Evolutionary conservation across 169 alveolate species (phyloP).

Genomic region (Plasmodium reichenowi): DNA sequence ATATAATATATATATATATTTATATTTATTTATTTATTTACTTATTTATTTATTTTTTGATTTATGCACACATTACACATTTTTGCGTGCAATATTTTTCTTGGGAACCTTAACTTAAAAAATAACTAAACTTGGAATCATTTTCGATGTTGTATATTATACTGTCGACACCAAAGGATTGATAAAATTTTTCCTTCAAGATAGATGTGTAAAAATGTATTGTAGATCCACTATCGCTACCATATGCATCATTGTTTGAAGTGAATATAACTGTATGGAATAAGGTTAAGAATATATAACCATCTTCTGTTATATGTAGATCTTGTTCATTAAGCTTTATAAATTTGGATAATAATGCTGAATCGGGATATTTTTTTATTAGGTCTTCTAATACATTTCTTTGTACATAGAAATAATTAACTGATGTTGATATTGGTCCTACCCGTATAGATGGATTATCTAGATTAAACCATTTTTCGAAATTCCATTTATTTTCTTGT

Average conservation of each 20-base stretch:
- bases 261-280: constrained; percentile 47
- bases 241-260: constrained; percentile 57
- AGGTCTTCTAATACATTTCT: constrained; percentile 16
- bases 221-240: constrained; percentile 35
- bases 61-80: background rate
- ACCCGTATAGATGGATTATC: constrained; percentile 42
- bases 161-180: constrained; percentile 27
- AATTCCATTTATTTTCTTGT: constrained; percentile 29
- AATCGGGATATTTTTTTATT: constrained; percentile 18
- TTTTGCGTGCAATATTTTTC: background rate
- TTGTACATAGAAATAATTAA: constrained; percentile 47
- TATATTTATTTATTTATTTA: background rate
- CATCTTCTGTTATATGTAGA: constrained; percentile 51
- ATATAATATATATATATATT: background rate
- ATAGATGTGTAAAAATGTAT: constrained; percentile 43
- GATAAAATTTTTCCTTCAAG: constrained; percentile 45
- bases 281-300: constrained; percentile 20
- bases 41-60: background rate
- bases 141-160: constrained; percentile 25
- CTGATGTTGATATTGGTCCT: constrained; percentile 46
- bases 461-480: constrained; percentile 24
- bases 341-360: constrained; percentile 6
- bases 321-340: constrained; percentile 15
- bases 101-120: background rate
- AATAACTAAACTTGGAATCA: constrained; percentile 32